Percentiles rank a stretch among this genome's conserved stretches.
Conservation (phyloP, 306 rosid species). For the Abrus precatorius region DNA sequence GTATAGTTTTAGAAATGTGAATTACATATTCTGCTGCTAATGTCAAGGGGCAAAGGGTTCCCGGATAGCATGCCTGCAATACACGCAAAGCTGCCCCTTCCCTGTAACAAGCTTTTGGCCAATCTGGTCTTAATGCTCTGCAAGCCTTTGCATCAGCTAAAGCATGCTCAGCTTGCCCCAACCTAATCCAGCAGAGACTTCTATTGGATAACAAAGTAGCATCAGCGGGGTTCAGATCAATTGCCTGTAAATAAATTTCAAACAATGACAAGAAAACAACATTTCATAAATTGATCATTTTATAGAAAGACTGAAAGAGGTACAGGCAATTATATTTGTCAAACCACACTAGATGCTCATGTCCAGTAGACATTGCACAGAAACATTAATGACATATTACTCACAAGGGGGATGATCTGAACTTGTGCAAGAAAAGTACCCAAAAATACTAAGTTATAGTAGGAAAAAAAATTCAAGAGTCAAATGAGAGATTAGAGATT, state of each 20-base stretch:
- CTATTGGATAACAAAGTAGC: slow-evolving; percentile 81
- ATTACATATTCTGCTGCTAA: slow-evolving; percentile 27
- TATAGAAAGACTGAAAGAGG: background rate
- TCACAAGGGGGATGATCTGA: slow-evolving; percentile 21
- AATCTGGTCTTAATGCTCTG: slow-evolving; percentile 84
- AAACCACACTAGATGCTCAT: slow-evolving; percentile 8
- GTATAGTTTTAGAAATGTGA: slow-evolving; percentile 33
- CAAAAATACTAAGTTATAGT: slow-evolving; percentile 17
- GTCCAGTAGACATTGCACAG: slow-evolving; percentile 30
- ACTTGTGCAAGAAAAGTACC: slow-evolving; percentile 1
- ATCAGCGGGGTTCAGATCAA: slow-evolving; percentile 78
- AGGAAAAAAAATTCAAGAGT: slow-evolving; percentile 39
- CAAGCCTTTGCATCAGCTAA: slow-evolving; percentile 91
- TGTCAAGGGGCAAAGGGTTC: slow-evolving; percentile 31
- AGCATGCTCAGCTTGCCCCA: slow-evolving; percentile 92
- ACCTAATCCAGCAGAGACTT: slow-evolving; percentile 89
- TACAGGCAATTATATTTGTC: slow-evolving; percentile 3
- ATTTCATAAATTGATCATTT: slow-evolving; percentile 32
- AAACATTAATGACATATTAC: slow-evolving; percentile 4
- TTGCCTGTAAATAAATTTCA: slow-evolving; percentile 69
- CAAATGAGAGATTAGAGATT: slow-evolving; percentile 35
- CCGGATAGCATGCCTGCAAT: slow-evolving; percentile 71
- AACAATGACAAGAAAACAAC: background rate
- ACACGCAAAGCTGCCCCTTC: slow-evolving; percentile 96
- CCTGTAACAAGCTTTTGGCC: slow-evolving; percentile 96